Conservation (phyloP, 1,284 basidiomycete genomes). For the Austroboletus niveus region DNA sequence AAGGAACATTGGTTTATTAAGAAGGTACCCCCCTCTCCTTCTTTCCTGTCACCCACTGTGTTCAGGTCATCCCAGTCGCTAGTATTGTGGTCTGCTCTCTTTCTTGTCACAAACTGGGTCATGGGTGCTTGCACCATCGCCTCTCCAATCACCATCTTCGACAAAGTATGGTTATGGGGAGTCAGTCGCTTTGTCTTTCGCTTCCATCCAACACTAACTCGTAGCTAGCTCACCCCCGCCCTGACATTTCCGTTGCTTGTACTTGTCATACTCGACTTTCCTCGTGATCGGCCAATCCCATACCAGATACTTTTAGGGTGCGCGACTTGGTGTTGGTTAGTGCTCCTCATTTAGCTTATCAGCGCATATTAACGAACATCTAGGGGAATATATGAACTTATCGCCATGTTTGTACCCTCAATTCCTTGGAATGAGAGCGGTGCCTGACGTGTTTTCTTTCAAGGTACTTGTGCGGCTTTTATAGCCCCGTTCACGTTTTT, state of each 20-base stretch:
- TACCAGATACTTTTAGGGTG: constrained; percentile 60
- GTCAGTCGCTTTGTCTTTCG: constrained; percentile 34
- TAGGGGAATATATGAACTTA: constrained; percentile 51
- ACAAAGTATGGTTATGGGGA: constrained; percentile 64
- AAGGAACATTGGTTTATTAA: constrained; percentile 52
- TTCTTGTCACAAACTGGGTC: constrained; percentile 71
- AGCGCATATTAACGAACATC: constrained; percentile 7
- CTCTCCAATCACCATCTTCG: constrained; percentile 44
- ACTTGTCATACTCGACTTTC: constrained; percentile 69
- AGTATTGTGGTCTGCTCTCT: constrained; percentile 63
- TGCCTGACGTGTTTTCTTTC: constrained; percentile 12
- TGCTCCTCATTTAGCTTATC: constrained; percentile 8
- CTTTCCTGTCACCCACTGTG: neutral
- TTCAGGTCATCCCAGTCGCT: constrained; percentile 38
- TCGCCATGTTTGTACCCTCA: constrained; percentile 49
- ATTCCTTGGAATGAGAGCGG: neutral
- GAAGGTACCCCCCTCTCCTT: constrained; percentile 34
- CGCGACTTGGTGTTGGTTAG: constrained; percentile 60
- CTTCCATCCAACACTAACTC: constrained; percentile 36
- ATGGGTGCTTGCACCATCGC: constrained; percentile 55
- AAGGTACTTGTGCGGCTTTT: constrained; percentile 59
- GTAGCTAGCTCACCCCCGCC: constrained; percentile 41
- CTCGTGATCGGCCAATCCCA: constrained; percentile 51
- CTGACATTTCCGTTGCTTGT: constrained; percentile 43
- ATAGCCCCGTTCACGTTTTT: constrained; percentile 33